Evolutionary conservation across 495 filamentous ascomycete species (phyloP).

Genomic region (Xylaria venustula): DNA sequence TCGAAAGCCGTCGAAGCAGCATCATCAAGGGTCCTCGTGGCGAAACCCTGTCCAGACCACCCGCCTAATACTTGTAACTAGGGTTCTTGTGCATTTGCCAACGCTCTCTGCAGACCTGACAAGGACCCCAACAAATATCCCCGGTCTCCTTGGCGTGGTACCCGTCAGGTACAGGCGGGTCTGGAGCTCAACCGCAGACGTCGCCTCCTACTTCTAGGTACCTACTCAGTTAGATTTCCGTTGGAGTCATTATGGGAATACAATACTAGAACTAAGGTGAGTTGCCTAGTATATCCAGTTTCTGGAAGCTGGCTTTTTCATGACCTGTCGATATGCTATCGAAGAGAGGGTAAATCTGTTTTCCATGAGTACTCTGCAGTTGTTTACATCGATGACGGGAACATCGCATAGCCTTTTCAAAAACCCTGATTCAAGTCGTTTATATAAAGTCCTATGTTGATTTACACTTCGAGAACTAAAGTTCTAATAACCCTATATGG

Average conservation of each 20-base stretch:
- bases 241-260: not conserved
- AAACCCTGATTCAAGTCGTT: no score
- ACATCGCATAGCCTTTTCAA: no score
- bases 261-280: no score
- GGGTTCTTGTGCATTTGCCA: not conserved
- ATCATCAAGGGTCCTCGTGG: not conserved
- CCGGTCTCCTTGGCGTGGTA: not conserved
- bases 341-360: no score
- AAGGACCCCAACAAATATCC: not conserved
- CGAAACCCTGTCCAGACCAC: not conserved
- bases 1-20: not conserved
- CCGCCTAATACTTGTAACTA: not conserved
- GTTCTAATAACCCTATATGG: no score
- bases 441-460: no score
- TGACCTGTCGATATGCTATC: no score
- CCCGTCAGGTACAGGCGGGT: slow-evolving; percentile 1
- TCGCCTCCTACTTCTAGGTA: not conserved
- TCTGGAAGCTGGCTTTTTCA: no score
- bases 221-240: not conserved
- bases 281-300: no score
- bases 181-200: not conserved
- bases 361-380: no score
- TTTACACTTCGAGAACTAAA: no score
- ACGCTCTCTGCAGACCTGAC: not conserved
- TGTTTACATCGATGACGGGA: no score